A percentile compares a stretch with the other conserved stretches of the same genome.
Conservation (phyloP, 2,329 filamentous ascomycete species). For the Lasiodiplodia sp. region DNA sequence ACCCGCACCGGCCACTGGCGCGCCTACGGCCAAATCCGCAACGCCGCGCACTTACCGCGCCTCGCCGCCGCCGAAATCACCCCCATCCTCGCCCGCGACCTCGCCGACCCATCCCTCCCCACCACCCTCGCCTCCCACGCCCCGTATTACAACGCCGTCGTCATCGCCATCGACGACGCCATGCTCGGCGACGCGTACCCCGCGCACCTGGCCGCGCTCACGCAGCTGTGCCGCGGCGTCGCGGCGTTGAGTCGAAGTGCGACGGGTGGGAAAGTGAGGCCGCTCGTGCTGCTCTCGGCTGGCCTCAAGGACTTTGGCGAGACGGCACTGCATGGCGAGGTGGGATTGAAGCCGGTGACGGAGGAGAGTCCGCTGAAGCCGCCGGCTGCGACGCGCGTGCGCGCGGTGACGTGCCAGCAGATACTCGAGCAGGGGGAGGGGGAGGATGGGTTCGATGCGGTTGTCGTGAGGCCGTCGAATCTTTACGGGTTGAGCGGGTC, state of each 20-base stretch:
- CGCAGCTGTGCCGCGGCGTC: background rate
- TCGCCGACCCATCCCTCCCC: background rate
- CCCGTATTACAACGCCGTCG: background rate
- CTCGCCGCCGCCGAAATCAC: background rate
- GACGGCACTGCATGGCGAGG: background rate
- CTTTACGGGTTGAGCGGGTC: background rate
- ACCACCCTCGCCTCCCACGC: background rate
- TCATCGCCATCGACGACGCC: background rate
- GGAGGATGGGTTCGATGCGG: background rate
- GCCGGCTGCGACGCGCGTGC: background rate
- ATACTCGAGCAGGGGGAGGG: background rate
- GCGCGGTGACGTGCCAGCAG: background rate
- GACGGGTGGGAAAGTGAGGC: background rate
- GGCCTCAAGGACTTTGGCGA: constrained; percentile 2
- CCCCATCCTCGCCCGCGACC: background rate
- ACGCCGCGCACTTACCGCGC: too few species aligned
- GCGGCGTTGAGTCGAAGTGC: background rate
- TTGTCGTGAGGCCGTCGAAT: background rate
- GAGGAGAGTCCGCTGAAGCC: background rate
- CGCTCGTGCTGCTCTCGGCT: background rate
- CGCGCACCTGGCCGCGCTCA: background rate
- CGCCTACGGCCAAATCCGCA: background rate
- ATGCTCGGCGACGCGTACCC: background rate
- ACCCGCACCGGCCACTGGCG: background rate
- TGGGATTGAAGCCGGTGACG: background rate